A percentile compares a stretch with the other conserved stretches of the same genome.
phyloP scores from a whole-genome alignment of 768 basidiomycete species.

The Austroboletus eburneus region DNA sequence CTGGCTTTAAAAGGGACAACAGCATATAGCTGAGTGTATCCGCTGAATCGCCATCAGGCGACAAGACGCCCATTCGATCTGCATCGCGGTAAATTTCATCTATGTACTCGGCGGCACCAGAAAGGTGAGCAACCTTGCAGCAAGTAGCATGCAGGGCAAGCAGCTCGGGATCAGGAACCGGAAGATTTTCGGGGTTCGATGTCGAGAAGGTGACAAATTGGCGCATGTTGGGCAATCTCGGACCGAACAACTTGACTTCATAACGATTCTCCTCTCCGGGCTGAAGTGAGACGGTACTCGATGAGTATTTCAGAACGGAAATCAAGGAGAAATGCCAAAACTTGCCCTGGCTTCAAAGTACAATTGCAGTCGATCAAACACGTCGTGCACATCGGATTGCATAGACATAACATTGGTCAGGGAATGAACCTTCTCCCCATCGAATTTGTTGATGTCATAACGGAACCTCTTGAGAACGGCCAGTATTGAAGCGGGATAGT shows the following conservation, averaged over 20 bases:
- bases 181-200: conserved; percentile 4
- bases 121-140: conserved; percentile 24
- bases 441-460: not conserved
- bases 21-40: not conserved
- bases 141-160: conserved; percentile 23
- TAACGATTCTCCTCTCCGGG: not conserved
- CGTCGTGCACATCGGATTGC: not conserved
- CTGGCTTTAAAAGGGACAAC: not conserved
- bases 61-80: conserved; percentile 1
- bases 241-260: conserved; percentile 2
- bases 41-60: conserved; percentile 1
- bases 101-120: conserved; percentile 18
- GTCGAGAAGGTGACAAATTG: conserved; percentile 6
- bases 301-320: not conserved
- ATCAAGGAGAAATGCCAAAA: not conserved
- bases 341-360: conserved; percentile 8
- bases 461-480: conserved; percentile 5
- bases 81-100: conserved; percentile 10
- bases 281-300: not conserved
- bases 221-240: not conserved
- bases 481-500: conserved; percentile 1
- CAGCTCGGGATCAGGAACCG: conserved; percentile 9
- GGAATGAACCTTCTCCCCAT: conserved; percentile 7
- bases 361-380: conserved; percentile 2
- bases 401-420: conserved; percentile 7